Evolutionary conservation across 2,329 filamentous ascomycete species (phyloP).

Genomic region (Ophiostoma sp.): DNA sequence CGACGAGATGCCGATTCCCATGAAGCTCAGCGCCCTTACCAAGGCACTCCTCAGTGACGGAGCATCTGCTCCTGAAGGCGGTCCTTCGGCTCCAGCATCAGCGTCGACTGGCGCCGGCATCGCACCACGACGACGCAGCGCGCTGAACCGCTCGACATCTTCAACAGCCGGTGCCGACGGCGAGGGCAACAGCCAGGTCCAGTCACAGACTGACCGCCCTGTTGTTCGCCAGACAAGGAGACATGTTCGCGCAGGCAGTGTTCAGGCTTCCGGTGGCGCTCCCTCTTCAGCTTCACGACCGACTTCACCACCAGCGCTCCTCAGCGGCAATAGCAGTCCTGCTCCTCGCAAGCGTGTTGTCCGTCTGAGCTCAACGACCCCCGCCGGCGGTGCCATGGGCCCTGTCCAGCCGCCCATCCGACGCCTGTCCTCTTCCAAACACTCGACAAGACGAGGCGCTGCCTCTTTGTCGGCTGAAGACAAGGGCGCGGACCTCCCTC

Average conservation of each 20-base stretch:
- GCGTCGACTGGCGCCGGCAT: conserved; percentile 47
- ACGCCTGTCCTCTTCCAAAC: conserved; percentile 44
- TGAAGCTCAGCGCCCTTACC: conserved; percentile 91
- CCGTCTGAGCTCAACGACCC: conserved; percentile 48
- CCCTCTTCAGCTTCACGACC: conserved; percentile 38
- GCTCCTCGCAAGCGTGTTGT: conserved; percentile 57
- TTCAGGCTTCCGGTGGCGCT: conserved; percentile 39
- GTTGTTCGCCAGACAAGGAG: conserved; percentile 39
- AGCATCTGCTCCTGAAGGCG: conserved; percentile 47
- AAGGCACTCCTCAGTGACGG: conserved; percentile 76
- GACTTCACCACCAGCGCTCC: conserved; percentile 43
- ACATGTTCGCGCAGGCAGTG: conserved; percentile 51
- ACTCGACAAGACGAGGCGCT: conserved; percentile 28
- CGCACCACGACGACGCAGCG: conserved; percentile 53
- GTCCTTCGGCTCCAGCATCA: conserved; percentile 30
- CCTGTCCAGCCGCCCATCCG: conserved; percentile 47
- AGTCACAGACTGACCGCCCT: conserved; percentile 24
- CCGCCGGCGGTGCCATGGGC: conserved; percentile 35
- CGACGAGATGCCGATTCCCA: conserved; percentile 86
- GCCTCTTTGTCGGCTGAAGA: conserved; percentile 33
- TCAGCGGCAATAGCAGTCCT: conserved; percentile 53
- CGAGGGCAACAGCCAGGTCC: conserved; percentile 38
- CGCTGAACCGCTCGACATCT: conserved; percentile 47
- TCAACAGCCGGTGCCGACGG: conserved; percentile 46
- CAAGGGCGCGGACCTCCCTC: not conserved